These are phyloP conservation scores for Aspergillus sp. DNA, from an alignment of 2,329 filamentous ascomycete genomes.

Conservation along the genomic window DNA sequence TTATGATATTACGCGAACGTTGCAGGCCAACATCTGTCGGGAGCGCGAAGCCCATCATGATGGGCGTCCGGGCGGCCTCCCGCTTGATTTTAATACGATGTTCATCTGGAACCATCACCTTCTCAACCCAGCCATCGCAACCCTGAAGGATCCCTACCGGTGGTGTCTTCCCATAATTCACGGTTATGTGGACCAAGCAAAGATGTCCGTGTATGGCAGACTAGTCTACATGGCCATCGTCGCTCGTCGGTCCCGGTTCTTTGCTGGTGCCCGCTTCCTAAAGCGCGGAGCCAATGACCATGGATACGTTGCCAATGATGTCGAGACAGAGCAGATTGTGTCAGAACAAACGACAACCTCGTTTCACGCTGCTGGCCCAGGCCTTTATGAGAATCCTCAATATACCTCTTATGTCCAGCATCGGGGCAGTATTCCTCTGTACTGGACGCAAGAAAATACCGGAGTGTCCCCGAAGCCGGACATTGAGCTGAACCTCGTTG, in stretches of 20 bases:
- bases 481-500: conserved; percentile 88
- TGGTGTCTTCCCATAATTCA: conserved; percentile 96
- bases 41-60: conserved; percentile 64
- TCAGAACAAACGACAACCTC: conserved; percentile 91
- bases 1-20: conserved; percentile 84
- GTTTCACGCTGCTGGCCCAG: conserved; percentile 82
- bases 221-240: conserved; percentile 89
- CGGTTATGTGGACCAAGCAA: conserved; percentile 88
- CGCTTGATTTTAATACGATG: conserved; percentile 87
- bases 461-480: conserved; percentile 94
- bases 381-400: conserved; percentile 75
- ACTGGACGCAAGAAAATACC: conserved; percentile 95
- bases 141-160: conserved; percentile 73
- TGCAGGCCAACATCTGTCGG: conserved; percentile 83
- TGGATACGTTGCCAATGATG: conserved; percentile 95
- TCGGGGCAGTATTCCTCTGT: conserved; percentile 87
- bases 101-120: conserved; percentile 97
- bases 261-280: conserved; percentile 86
- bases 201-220: conserved; percentile 75
- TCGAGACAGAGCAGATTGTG: conserved; percentile 97
- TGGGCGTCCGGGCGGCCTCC: conserved; percentile 52
- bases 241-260: conserved; percentile 81
- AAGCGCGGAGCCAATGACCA: conserved; percentile 92
- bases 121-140: conserved; percentile 60
- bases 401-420: conserved; percentile 97